A percentile compares a stretch with the other conserved stretches of the same genome.
phyloP scores from a whole-genome alignment of 1,139 yeast species.

The Candida sp. region DNA sequence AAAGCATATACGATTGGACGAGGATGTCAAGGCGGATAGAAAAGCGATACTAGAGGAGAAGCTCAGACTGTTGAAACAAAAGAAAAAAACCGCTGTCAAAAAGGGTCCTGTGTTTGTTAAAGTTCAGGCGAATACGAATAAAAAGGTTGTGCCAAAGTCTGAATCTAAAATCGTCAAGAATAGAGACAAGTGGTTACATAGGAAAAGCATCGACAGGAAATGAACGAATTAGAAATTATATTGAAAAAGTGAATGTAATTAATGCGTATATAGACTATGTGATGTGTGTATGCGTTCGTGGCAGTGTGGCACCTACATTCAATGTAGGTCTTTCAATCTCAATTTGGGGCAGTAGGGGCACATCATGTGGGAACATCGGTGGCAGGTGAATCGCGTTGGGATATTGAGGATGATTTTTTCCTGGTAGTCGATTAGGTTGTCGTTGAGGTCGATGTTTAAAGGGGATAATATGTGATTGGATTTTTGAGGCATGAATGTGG shows the following conservation, averaged over 20 bases:
- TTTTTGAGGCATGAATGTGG: conserved; percentile 5
- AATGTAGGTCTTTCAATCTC: conserved; percentile 39
- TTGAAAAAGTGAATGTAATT: background rate
- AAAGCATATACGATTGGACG: conserved; percentile 44
- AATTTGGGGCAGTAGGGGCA: conserved; percentile 56
- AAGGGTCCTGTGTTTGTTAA: conserved; percentile 64
- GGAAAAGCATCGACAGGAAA: conserved; percentile 52
- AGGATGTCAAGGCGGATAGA: conserved; percentile 33
- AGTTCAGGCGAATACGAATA: conserved; percentile 33
- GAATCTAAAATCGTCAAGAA: conserved; percentile 44
- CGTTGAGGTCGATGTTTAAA: conserved; percentile 9
- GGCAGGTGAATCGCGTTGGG: conserved; percentile 46
- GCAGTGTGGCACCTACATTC: background rate
- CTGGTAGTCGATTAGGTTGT: conserved; percentile 12
- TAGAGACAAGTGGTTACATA: conserved; percentile 63
- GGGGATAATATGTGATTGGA: conserved; percentile 11
- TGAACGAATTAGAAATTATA: conserved; percentile 14
- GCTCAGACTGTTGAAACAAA: conserved; percentile 36
- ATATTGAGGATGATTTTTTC: conserved; percentile 19
- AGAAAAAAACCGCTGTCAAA: conserved; percentile 40
- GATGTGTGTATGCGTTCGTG: too few relatives aligned
- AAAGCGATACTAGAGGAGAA: conserved; percentile 20
- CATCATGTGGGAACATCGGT: conserved; percentile 56
- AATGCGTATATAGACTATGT: background rate
- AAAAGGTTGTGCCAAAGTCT: conserved; percentile 49